Conservation (phyloP, 2,329 filamentous ascomycete species). For the Beauveria medogensis region DNA sequence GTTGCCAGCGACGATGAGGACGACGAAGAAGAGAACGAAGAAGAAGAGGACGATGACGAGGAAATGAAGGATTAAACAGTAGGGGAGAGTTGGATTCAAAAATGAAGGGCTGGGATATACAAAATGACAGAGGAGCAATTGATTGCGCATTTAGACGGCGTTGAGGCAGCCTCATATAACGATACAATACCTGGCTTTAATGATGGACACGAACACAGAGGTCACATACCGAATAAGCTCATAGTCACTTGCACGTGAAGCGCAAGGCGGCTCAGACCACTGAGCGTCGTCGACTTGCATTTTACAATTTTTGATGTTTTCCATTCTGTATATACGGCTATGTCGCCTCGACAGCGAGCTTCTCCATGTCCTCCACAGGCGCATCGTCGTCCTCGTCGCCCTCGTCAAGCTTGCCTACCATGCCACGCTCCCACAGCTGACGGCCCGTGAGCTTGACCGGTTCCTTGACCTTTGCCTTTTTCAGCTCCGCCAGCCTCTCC, state of each 20-base stretch:
- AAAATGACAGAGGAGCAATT: conserved; percentile 1
- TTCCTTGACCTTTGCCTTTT: conserved; percentile 68
- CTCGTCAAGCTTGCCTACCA: conserved; percentile 59
- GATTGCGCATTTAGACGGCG: conserved; percentile 18
- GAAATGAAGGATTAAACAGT: conserved; percentile 51
- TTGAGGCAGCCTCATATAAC: conserved; percentile 11
- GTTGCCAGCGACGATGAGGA: conserved; percentile 41
- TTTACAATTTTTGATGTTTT: conserved; percentile 4
- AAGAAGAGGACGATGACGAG: conserved; percentile 39
- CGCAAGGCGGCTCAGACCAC: background rate
- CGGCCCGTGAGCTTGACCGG: conserved; percentile 63
- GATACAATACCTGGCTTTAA: conserved; percentile 8
- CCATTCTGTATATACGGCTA: conserved; percentile 10
- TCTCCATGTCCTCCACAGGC: conserved; percentile 54
- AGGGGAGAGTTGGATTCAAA: conserved; percentile 22
- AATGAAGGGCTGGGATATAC: conserved; percentile 18
- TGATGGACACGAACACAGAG: conserved; percentile 1
- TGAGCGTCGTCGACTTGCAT: background rate
- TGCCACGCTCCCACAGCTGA: conserved; percentile 70
- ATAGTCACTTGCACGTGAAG: background rate
- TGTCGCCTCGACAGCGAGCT: conserved; percentile 58
- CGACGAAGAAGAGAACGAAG: conserved; percentile 40
- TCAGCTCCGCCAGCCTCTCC: conserved; percentile 73
- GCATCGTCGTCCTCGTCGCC: conserved; percentile 59
- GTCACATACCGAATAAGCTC: background rate